These are phyloP conservation scores for Wallacemonas sp. DNA, from an alignment of 208 protist genomes.

Conservation along the genomic window DNA sequence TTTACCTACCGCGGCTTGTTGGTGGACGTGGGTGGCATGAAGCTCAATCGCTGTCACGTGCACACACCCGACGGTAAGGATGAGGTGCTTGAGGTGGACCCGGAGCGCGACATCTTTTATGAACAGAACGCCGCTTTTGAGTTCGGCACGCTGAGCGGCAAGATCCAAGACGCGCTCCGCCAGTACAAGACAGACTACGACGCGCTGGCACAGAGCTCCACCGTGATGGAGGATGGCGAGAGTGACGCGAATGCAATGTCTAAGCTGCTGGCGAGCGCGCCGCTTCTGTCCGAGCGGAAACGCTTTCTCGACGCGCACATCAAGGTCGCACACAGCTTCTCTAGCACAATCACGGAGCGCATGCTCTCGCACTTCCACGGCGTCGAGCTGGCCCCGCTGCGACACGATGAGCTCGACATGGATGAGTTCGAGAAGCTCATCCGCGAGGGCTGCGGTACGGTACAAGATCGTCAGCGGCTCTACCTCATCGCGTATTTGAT, in stretches of 20 bases:
- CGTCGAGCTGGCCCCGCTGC: slow-evolving; percentile 72
- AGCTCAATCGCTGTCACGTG: slow-evolving; percentile 76
- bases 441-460: slow-evolving; percentile 29
- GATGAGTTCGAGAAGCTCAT: slow-evolving; percentile 72
- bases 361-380: slow-evolving; percentile 85
- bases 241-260: slow-evolving; percentile 72
- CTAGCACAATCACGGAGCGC: slow-evolving; percentile 58
- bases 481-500: slow-evolving; percentile 83
- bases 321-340: slow-evolving; percentile 72
- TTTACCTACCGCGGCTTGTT: slow-evolving; percentile 89
- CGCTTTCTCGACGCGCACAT: slow-evolving; percentile 83
- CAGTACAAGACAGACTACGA: slow-evolving; percentile 77
- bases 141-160: slow-evolving; percentile 69
- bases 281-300: slow-evolving; percentile 79
- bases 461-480: slow-evolving; percentile 74
- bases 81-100: slow-evolving; percentile 77
- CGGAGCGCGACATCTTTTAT: slow-evolving; percentile 84
- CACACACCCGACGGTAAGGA: slow-evolving; percentile 48
- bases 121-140: slow-evolving; percentile 55
- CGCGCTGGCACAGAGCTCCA: slow-evolving; percentile 37
- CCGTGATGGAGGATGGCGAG: slow-evolving; percentile 31
- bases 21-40: slow-evolving; percentile 74
- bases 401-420: slow-evolving; percentile 60
- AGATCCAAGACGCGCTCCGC: slow-evolving; percentile 63
- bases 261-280: slow-evolving; percentile 69